Evolutionary conservation across 139 green algal genomes (phyloP).

Genomic region (Chlorella sp.): DNA sequence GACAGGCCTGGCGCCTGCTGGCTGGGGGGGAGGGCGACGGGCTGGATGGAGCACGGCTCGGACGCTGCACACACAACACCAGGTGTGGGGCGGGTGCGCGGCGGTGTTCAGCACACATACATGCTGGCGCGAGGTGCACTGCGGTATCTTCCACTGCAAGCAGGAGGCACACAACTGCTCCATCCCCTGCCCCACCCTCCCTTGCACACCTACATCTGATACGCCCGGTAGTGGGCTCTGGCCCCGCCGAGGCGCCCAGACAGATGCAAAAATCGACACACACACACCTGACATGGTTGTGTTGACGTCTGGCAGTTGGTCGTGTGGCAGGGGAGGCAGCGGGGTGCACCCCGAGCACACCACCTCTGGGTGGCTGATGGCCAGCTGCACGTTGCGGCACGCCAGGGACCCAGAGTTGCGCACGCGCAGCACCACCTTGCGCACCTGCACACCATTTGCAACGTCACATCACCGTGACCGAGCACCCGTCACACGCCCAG

Average conservation of each 20-base stretch:
- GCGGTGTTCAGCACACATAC: too few relatives aligned
- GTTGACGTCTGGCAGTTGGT: too few relatives aligned
- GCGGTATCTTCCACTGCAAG: too few relatives aligned
- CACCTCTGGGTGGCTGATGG: slow-evolving; percentile 25
- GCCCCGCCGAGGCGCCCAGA: too few relatives aligned
- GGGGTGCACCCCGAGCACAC: neutral
- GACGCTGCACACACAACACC: too few relatives aligned
- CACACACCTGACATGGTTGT: neutral
- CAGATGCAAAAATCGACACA: neutral
- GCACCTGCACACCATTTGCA: too few relatives aligned
- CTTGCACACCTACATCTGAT: neutral
- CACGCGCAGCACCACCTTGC: slow-evolving; percentile 22
- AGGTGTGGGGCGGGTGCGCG: too few relatives aligned
- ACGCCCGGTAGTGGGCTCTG: neutral
- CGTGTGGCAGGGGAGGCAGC: neutral
- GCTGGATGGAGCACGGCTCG: neutral
- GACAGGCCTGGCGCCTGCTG: neutral
- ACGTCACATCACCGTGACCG: too few relatives aligned
- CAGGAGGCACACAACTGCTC: too few relatives aligned
- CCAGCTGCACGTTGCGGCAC: slow-evolving; percentile 33
- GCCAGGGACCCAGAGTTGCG: slow-evolving; percentile 36
- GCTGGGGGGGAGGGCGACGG: too few relatives aligned
- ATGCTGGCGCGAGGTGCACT: too few relatives aligned
- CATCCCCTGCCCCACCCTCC: neutral
- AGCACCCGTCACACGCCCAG: too few relatives aligned